Percentiles rank a stretch among this genome's conserved stretches.
phyloP scores from a whole-genome alignment of 129 eudicot species.

The Artemisia argyi region DNA sequence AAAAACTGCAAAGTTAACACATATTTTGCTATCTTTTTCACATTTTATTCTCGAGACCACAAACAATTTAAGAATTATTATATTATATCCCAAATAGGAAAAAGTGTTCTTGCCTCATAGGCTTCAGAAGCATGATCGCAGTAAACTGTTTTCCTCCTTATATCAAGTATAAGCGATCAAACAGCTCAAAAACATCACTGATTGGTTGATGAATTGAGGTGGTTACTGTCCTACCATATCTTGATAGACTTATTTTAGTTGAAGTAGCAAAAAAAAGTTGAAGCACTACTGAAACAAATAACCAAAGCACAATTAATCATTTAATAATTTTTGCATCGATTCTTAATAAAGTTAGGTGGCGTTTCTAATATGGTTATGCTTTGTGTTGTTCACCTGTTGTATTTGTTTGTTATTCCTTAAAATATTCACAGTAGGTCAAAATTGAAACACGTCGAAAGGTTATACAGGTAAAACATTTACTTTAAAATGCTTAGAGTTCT shows the following conservation, averaged over 20 bases:
- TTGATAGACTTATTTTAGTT: conserved; percentile 72
- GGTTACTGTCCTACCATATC: conserved; percentile 96
- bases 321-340: background rate
- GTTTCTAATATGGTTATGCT: too few species aligned
- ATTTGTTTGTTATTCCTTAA: too few species aligned
- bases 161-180: conserved; percentile 84
- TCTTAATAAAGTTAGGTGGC: background rate
- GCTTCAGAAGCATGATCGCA: conserved; percentile 95
- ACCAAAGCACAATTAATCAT: background rate
- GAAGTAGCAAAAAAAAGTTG: conserved; percentile 93
- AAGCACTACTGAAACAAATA: conserved; percentile 56
- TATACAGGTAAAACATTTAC: too few species aligned
- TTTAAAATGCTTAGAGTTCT: too few species aligned
- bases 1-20: conserved; percentile 62
- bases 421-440: too few species aligned
- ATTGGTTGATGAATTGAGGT: conserved; percentile 99
- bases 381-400: too few species aligned
- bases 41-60: too few species aligned
- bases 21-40: too few species aligned
- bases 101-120: conserved; percentile 61
- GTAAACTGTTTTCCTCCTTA: conserved; percentile 95
- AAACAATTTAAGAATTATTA: too few species aligned
- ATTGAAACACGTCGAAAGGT: too few species aligned
- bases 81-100: too few species aligned
- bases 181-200: conserved; percentile 94